Evolutionary conservation across 106 monocot genomes (phyloP).

Genomic region (Dendrobium chrysotoxum): DNA sequence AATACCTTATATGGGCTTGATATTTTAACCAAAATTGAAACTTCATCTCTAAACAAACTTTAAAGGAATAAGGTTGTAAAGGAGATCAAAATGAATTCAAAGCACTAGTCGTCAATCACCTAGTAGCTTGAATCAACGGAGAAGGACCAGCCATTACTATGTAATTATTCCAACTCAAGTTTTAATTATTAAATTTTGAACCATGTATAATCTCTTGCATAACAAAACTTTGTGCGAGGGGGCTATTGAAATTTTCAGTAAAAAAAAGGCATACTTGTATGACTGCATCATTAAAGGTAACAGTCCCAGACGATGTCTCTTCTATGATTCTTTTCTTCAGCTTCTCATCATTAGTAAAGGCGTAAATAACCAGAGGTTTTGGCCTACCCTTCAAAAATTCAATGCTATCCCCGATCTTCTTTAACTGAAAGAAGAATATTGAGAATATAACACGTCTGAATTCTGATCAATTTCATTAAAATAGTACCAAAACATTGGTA

Average conservation of each 20-base stretch:
- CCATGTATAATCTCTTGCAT: background rate
- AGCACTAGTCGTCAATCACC: too few relatives aligned
- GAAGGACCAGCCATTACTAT: too few relatives aligned
- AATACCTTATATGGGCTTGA: too few relatives aligned
- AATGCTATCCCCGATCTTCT: slow-evolving; percentile 79
- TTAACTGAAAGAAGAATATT: slow-evolving; percentile 32
- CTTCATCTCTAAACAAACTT: too few relatives aligned
- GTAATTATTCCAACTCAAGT: too few relatives aligned
- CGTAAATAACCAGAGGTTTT: slow-evolving; percentile 82
- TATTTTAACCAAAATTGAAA: too few relatives aligned
- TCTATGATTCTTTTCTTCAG: slow-evolving; percentile 36
- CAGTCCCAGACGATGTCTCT: slow-evolving; percentile 73
- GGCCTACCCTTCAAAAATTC: slow-evolving; percentile 50
- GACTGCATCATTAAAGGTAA: slow-evolving; percentile 71
- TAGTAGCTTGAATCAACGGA: too few relatives aligned
- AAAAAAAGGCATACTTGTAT: slow-evolving; percentile 44
- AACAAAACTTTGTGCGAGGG: background rate
- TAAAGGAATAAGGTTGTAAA: too few relatives aligned
- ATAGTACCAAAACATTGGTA: background rate
- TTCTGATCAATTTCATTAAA: background rate
- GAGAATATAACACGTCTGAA: background rate
- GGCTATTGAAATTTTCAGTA: background rate
- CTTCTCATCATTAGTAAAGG: slow-evolving; percentile 54
- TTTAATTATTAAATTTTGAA: too few relatives aligned
- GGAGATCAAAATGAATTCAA: too few relatives aligned